Base-by-base conservation (phyloP, 2,329 filamentous ascomycete species). In the Macrophomina pseudophaseolina region DNA sequence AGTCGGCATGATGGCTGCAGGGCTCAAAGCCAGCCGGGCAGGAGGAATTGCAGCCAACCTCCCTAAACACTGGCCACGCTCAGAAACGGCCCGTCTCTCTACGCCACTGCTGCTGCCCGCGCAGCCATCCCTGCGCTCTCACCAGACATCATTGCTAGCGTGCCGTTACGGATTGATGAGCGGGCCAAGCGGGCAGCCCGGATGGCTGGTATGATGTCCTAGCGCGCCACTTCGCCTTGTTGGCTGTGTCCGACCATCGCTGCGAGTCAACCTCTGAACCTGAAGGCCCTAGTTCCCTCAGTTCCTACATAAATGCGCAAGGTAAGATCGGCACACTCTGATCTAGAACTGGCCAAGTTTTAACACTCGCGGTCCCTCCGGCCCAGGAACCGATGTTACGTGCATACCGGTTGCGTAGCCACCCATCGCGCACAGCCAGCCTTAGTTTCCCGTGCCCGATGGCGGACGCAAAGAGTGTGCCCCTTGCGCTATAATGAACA, bases 51-150 rank as follows among this genome's bases (percentile, higher is more conserved):
- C 23, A 6, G 28, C 46, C 46, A 9, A 23, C n/a, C 8, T 14
- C 28, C 54, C 23, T 9, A 58, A 42, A 40, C n/a, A 35, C 16
- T 16, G 53, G 53, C 18, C 28, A 9, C 30, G 11, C 53, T 42
- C 40, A 30, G 40, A 62, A 62, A 62, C 58, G 58, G 58, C 16
- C 58, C 58, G 58, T 38, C 58, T 62, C 23, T 28, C 42, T 38
- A n/a, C 58, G 44, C 58, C 58, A 49, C 44, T 23, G 30, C 30
- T 38, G 44, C 58, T 14, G n/a, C 42, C 30, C 8, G 58, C 48
- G 16, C 44, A n/a, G 58, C 16, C 44, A 49, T 51, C 42, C 58
- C 42, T 6, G 58, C 58, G 12, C 18, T 16, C 32, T 62, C 42
- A 62, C n/a, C 58, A 62, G 58, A 49, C 30, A 62, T 9, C 23